Evolutionary conservation across 2,329 filamentous ascomycete genomes (phyloP).

Genomic region (Colletotrichum lindemuthianum): DNA sequence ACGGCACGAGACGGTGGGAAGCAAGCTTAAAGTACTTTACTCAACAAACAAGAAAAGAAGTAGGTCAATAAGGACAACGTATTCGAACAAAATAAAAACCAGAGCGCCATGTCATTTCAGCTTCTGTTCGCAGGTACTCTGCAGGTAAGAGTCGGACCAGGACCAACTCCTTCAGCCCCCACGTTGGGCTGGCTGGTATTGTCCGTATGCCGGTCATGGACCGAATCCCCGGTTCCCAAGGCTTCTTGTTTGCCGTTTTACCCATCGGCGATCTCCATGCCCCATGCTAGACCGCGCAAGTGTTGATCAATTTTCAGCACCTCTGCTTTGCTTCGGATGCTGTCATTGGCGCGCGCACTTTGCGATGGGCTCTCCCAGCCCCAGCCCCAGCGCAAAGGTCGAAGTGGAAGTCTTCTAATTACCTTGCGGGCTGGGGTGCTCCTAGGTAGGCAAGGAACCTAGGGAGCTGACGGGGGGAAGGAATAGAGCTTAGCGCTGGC

Average conservation of each 20-base stretch:
- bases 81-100: slow-evolving; percentile 1
- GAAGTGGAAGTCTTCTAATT: too few relatives aligned
- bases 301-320: not conserved
- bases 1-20: not conserved
- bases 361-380: too few relatives aligned
- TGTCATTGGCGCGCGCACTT: slow-evolving; percentile 9
- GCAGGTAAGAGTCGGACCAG: too few relatives aligned
- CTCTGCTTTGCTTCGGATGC: not conserved
- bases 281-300: slow-evolving; percentile 6
- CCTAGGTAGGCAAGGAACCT: too few relatives aligned
- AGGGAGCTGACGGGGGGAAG: too few relatives aligned
- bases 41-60: not conserved
- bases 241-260: slow-evolving; percentile 16
- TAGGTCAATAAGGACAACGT: too few relatives aligned
- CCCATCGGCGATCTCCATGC: slow-evolving; percentile 27
- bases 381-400: too few relatives aligned
- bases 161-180: slow-evolving; percentile 14
- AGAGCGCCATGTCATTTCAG: slow-evolving; percentile 17
- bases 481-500: too few relatives aligned
- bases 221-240: slow-evolving; percentile 13
- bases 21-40: slow-evolving; percentile 13
- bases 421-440: too few relatives aligned
- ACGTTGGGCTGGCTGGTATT: not conserved
- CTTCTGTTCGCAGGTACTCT: not conserved
- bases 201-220: too few relatives aligned